These are phyloP conservation scores for Gnetum montanum DNA, from an alignment of 75 land plant genomes.

Conservation along the genomic window DNA sequence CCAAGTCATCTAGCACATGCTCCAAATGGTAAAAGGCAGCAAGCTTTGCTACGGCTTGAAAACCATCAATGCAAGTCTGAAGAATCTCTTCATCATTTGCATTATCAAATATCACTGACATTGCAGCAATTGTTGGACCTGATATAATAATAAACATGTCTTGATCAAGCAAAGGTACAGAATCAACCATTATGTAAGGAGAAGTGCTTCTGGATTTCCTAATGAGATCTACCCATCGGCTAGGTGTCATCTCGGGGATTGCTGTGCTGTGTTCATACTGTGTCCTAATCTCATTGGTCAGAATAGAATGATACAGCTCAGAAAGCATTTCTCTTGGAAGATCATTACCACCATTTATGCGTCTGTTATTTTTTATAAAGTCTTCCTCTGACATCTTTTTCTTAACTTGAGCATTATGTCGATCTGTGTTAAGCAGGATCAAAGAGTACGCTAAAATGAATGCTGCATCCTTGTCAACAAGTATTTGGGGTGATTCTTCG, in stretches of 20 bases:
- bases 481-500: constrained; percentile 57
- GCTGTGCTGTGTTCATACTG: constrained; percentile 28
- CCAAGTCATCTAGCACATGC: constrained; percentile 81
- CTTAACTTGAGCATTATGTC: constrained; percentile 91
- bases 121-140: constrained; percentile 84
- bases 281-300: constrained; percentile 57
- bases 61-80: constrained; percentile 59
- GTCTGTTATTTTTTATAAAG: constrained; percentile 78
- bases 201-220: constrained; percentile 31
- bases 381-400: constrained; percentile 99
- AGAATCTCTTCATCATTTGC: constrained; percentile 74
- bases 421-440: constrained; percentile 97
- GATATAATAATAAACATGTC: constrained; percentile 84
- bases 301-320: constrained; percentile 73
- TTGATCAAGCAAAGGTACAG: constrained; percentile 43
- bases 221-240: constrained; percentile 75
- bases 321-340: constrained; percentile 77
- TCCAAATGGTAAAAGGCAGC: constrained; percentile 64
- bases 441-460: constrained; percentile 75
- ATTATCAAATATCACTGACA: constrained; percentile 83
- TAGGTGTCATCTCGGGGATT: constrained; percentile 63
- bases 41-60: constrained; percentile 66
- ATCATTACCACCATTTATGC: constrained; percentile 75
- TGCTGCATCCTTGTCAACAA: constrained; percentile 77
- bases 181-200: constrained; percentile 52